phyloP scores from a whole-genome alignment of 306 rosid genomes.

The Potentilla sterilis region DNA sequence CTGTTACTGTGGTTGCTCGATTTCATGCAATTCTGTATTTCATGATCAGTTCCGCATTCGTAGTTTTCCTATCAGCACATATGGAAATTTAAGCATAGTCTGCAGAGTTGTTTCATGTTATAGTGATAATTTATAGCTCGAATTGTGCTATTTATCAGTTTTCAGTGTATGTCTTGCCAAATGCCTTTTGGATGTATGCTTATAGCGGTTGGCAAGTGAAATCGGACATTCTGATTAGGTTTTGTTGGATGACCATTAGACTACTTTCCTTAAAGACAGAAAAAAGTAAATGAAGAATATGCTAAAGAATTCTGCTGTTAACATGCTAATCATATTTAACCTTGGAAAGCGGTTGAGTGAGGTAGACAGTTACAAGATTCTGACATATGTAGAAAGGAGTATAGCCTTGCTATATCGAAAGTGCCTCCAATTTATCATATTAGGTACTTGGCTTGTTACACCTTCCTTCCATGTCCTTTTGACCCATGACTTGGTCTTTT shows the following conservation, averaged over 20 bases:
- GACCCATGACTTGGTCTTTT: background rate
- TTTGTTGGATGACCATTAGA: background rate
- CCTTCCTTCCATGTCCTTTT: background rate
- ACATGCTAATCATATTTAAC: background rate
- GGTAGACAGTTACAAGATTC: background rate
- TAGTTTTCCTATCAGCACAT: background rate
- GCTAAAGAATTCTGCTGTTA: background rate
- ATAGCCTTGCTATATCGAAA: background rate
- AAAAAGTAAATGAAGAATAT: background rate
- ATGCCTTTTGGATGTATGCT: background rate
- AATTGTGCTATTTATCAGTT: background rate
- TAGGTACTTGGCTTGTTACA: background rate
- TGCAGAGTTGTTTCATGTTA: background rate
- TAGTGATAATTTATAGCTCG: background rate
- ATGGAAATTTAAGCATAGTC: background rate
- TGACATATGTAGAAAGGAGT: background rate
- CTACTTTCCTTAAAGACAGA: background rate
- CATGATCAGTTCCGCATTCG: background rate
- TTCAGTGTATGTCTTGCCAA: background rate
- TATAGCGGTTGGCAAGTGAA: background rate
- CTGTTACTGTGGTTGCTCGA: background rate
- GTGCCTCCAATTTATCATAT: background rate
- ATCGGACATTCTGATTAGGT: background rate
- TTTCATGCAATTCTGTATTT: background rate
- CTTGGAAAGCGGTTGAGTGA: background rate